Conservation (phyloP, 208 protist genomes). For the Trypanosomatidae sp. region DNA sequence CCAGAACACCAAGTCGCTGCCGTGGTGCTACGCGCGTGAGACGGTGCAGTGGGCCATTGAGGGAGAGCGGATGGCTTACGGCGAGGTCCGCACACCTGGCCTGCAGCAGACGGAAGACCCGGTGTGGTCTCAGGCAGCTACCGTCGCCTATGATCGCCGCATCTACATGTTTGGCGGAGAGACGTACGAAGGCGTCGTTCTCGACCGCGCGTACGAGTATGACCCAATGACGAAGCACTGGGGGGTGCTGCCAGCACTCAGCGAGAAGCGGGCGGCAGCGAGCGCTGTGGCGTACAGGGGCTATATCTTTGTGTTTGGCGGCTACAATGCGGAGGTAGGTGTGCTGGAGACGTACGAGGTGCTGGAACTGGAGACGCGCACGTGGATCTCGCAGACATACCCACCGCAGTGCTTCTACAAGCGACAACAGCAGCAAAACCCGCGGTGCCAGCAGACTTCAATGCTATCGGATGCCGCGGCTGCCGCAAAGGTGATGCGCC, state of each 20-base stretch:
- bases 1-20: slow-evolving; percentile 45
- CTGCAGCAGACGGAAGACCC: slow-evolving; percentile 36
- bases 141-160: slow-evolving; percentile 31
- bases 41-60: slow-evolving; percentile 34
- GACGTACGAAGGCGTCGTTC: slow-evolving; percentile 42
- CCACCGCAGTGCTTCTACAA: slow-evolving; percentile 13
- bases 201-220: slow-evolving; percentile 43
- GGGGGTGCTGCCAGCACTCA: slow-evolving; percentile 30
- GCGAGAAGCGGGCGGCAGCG: slow-evolving; percentile 36
- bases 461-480: background rate
- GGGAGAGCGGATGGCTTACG: slow-evolving; percentile 31
- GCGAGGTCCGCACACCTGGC: slow-evolving; percentile 32
- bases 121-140: slow-evolving; percentile 39
- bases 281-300: slow-evolving; percentile 23
- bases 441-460: background rate
- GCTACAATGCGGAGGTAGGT: slow-evolving; percentile 33
- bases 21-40: slow-evolving; percentile 35
- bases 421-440: background rate
- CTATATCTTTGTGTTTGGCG: slow-evolving; percentile 48
- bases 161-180: slow-evolving; percentile 58
- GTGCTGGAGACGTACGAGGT: slow-evolving; percentile 54
- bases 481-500: background rate
- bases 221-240: slow-evolving; percentile 37
- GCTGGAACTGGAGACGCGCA: slow-evolving; percentile 28
- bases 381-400: slow-evolving; percentile 26